Evolutionary conservation across 345 rosid species (phyloP).

Genomic region (rapeseed (Brassica napus)): Da-Ae NC_063442.1:2247001-2247500

Average conservation of each 20-base stretch:
- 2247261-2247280: not conserved
- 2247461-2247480: not conserved
- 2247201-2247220: not conserved
- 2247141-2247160: not conserved
- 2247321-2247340: not conserved
- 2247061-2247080: not conserved
- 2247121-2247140: not conserved
- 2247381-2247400: not conserved
- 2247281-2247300: not conserved
- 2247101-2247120: not conserved
- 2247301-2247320: not conserved
- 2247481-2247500: not conserved
- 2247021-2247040: not conserved
- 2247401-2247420: conserved; percentile 2
- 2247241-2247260: not conserved
- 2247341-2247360: not conserved
- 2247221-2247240: not conserved
- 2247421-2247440: not conserved
- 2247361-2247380: not conserved
- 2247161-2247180: not conserved
- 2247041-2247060: not conserved
- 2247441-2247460: not conserved
- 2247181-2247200: not conserved
- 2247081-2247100: not conserved
- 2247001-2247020: conserved; percentile 3